A percentile compares a stretch with the other conserved stretches of the same genome.
Evolutionary conservation across 2,329 filamentous ascomycete species (phyloP).

Genomic region (Paecilomyces dactylethromorphus): DNA sequence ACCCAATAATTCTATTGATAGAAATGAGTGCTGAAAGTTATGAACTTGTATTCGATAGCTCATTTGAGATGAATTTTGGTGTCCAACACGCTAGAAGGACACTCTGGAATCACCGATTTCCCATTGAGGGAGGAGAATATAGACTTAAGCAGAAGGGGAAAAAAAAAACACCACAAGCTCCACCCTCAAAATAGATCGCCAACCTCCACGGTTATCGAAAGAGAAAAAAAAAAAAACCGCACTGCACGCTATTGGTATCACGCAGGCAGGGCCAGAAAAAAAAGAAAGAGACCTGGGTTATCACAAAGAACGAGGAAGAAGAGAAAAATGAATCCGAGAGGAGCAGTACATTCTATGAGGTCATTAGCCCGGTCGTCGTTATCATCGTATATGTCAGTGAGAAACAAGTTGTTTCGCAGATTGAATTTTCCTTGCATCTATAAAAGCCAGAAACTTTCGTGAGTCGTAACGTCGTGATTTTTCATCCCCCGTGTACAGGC

Average conservation of each 20-base stretch:
- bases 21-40: background rate
- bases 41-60: background rate
- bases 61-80: background rate
- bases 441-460: conserved; percentile 1
- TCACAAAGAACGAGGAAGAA: background rate
- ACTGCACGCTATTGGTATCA: background rate
- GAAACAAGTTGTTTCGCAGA: background rate
- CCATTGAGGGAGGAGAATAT: background rate
- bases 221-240: background rate
- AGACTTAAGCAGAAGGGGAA: background rate
- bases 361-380: conserved; percentile 1
- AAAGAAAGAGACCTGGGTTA: background rate
- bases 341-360: background rate
- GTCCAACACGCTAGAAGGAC: background rate
- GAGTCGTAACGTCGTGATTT: conserved; percentile 6
- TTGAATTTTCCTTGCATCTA: background rate
- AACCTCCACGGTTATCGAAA: background rate
- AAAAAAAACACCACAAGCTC: background rate
- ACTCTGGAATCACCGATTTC: background rate
- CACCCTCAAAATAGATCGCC: background rate
- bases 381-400: background rate
- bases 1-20: background rate
- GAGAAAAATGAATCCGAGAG: background rate
- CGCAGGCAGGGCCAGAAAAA: background rate
- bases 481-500: background rate